Base-by-base conservation (phyloP, 164 flowering plant genomes). In the Umbellularia californica region DNA sequence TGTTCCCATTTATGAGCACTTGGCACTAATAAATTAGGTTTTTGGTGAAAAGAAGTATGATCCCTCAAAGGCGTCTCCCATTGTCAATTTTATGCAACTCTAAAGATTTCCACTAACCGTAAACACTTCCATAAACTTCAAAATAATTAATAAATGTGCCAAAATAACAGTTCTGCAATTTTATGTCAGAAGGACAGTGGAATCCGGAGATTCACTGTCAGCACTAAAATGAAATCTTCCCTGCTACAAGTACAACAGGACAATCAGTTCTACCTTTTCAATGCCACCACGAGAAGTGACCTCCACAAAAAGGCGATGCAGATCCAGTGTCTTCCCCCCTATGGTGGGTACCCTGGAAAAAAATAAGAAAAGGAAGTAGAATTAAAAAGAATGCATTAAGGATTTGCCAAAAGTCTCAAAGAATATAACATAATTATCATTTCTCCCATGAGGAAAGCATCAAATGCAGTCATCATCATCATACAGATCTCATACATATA, bases 241-340 rank as follows among this genome's bases (percentile, higher is more conserved):
- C 55, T 20, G 5, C 27, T 17, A 50, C 15, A 35, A 51, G n/a
- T 51, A 19, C 70, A 24, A 70, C 47, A 66, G 3, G 20, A 55
- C 58, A 55, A 14, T 14, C 14, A 17, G 51, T 27, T 73, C 77
- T 77, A 93, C 98, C 93, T 88, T 85, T 77, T 89, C 94, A 82
- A 93, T 83, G 67, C 97, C 97, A 75, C 95, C 97, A 58, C 92
- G 94, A 63, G 92, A 83, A 60, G 97, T 93, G 35, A 92, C 92
- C 83, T 89, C 95, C 76, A 92, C 83, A 87, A 93, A 93, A 70
- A 93, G 92, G 47, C 74, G 85, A 73, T 93, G 89, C 33, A 93
- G 84, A 82, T 93, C 98, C n/a, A 93, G 80, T 55, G 85, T 68
- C 70, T 79, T 90, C 69, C 97, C 95, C 75, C 92, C 98, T n/a